Conservation (phyloP, 345 rosid species). For the Rhodomyrtus tomentosa region DNA sequence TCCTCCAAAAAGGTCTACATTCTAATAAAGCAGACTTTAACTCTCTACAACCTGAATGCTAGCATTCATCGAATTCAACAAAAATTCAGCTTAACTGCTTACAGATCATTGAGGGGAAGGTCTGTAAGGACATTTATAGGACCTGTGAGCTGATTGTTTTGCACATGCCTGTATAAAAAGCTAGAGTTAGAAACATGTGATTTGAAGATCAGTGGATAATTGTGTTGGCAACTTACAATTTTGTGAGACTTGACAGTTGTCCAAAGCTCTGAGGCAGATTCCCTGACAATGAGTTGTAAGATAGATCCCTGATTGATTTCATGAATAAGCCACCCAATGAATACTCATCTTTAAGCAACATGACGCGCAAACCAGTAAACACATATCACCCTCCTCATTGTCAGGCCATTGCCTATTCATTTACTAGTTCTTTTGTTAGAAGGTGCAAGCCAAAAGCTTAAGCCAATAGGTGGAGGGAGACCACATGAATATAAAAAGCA, state of each 20-base stretch:
- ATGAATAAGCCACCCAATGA: neutral
- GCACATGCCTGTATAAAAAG: slow-evolving; percentile 40
- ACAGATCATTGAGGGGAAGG: slow-evolving; percentile 77
- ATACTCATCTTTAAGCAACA: neutral
- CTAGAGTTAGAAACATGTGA: neutral
- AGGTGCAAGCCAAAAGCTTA: no score
- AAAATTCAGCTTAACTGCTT: slow-evolving; percentile 10
- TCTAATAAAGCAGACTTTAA: neutral
- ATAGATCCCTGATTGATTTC: slow-evolving; percentile 57
- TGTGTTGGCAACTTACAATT: slow-evolving; percentile 36
- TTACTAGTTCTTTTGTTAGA: no score
- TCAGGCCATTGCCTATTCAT: neutral
- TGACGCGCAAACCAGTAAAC: neutral
- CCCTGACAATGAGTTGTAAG: slow-evolving; percentile 61
- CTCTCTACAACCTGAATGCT: neutral
- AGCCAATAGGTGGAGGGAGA: no score
- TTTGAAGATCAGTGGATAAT: neutral
- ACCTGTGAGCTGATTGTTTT: slow-evolving; percentile 69
- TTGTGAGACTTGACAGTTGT: slow-evolving; percentile 37
- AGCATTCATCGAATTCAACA: neutral
- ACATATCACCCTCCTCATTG: neutral
- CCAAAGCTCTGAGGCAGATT: slow-evolving; percentile 63
- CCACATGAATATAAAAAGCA: no score
- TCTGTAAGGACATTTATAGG: slow-evolving; percentile 48
- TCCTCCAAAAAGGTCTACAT: neutral